Conservation (phyloP, 2,329 filamentous ascomycete species). For the Scleromitrula shiraiana region DNA sequence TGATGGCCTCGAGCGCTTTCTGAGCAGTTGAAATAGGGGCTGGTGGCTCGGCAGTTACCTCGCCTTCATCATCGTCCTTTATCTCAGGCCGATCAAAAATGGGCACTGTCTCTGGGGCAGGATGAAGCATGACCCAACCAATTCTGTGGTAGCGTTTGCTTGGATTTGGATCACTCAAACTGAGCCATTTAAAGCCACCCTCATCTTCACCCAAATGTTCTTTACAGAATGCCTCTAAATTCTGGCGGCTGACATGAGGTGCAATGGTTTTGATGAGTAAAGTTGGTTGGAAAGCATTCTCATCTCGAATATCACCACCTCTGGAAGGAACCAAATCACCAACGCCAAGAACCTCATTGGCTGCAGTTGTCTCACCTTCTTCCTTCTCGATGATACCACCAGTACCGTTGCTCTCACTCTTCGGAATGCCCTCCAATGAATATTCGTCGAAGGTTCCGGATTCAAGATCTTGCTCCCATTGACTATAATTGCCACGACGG, state of each 20-base stretch:
- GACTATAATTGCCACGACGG: slow-evolving; percentile 67
- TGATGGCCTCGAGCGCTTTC: slow-evolving; percentile 86
- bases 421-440: slow-evolving; percentile 86
- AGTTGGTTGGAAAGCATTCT: slow-evolving; percentile 80
- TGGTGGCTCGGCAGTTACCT: slow-evolving; percentile 31
- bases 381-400: slow-evolving; percentile 87
- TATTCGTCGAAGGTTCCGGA: slow-evolving; percentile 87
- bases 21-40: slow-evolving; percentile 58
- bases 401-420: slow-evolving; percentile 81
- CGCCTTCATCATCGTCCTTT: slow-evolving; percentile 53
- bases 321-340: slow-evolving; percentile 79
- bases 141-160: slow-evolving; percentile 96
- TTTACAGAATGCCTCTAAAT: slow-evolving; percentile 89
- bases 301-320: slow-evolving; percentile 82
- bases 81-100: slow-evolving; percentile 65
- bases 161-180: slow-evolving; percentile 91
- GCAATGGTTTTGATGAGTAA: slow-evolving; percentile 97
- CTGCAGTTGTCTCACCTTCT: slow-evolving; percentile 85
- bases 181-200: slow-evolving; percentile 92
- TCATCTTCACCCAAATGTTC: slow-evolving; percentile 87
- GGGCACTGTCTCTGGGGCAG: slow-evolving; percentile 57
- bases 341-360: slow-evolving; percentile 87
- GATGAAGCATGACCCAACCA: slow-evolving; percentile 95
- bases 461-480: slow-evolving; percentile 85
- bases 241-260: slow-evolving; percentile 87